These are phyloP conservation scores for Massariosphaeria phaeospora DNA, from an alignment of 495 filamentous ascomycete genomes.

Conservation along the genomic window DNA sequence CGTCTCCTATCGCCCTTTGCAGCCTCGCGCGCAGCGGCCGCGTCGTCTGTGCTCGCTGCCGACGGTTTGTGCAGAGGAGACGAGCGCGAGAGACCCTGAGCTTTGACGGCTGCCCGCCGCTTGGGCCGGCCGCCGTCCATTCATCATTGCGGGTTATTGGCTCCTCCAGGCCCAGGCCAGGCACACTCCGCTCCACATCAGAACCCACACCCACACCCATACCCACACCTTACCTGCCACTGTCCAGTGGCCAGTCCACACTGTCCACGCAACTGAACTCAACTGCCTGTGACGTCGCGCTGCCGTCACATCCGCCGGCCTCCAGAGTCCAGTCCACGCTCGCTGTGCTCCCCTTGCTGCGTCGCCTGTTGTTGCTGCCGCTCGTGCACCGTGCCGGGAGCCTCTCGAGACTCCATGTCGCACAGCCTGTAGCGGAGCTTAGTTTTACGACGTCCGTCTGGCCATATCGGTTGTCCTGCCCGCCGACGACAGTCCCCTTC, in stretches of 20 bases:
- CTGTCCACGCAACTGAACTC: not conserved
- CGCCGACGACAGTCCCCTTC: not conserved
- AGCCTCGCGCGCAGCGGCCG: too few relatives aligned
- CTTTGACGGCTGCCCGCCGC: too few relatives aligned
- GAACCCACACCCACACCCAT: not conserved
- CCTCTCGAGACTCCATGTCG: slow-evolving; percentile 2
- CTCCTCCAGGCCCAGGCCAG: too few relatives aligned
- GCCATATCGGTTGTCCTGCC: not conserved
- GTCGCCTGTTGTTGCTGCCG: not conserved
- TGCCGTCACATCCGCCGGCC: not conserved
- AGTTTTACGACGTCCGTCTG: not conserved
- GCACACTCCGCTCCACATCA: too few relatives aligned
- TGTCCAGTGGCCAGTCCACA: not conserved
- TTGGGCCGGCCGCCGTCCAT: too few relatives aligned
- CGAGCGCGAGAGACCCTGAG: too few relatives aligned
- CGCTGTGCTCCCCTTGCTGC: not conserved
- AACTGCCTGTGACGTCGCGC: not conserved
- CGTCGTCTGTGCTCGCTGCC: too few relatives aligned
- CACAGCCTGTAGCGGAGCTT: slow-evolving; percentile 9
- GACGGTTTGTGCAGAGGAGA: too few relatives aligned
- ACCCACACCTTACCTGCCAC: not conserved
- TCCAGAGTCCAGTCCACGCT: not conserved
- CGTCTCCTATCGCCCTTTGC: too few relatives aligned
- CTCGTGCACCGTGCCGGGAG: not conserved
- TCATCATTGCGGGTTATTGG: too few relatives aligned